Evolutionary conservation across 352 stramenopile genomes (phyloP).

Genomic region (Peronosclerospora sorghi): DNA sequence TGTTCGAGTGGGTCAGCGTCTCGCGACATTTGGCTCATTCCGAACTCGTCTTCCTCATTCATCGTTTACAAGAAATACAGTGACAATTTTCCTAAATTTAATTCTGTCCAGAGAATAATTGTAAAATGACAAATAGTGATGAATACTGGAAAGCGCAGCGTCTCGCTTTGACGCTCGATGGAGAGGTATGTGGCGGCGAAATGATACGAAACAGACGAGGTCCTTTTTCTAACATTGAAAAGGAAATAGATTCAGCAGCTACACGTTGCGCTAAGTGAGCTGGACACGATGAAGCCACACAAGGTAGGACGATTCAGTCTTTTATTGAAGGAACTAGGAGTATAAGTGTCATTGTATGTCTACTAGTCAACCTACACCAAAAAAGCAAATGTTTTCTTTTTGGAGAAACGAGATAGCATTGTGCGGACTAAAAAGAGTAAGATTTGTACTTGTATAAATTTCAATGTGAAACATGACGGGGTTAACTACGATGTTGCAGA

Average conservation of each 20-base stretch:
- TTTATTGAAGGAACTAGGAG: neutral
- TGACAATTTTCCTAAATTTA: no score
- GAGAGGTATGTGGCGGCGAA: conserved; percentile 11
- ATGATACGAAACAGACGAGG: neutral
- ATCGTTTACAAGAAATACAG: conserved; percentile 15
- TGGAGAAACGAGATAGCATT: conserved; percentile 55
- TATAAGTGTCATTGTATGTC: neutral
- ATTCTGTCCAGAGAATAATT: no score
- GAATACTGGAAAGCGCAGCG: conserved; percentile 41
- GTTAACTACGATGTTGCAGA: conserved; percentile 15
- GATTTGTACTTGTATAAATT: conserved; percentile 1
- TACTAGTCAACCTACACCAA: conserved; percentile 55
- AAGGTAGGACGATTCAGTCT: conserved; percentile 26
- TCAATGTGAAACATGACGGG: neutral
- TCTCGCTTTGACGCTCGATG: conserved; percentile 27
- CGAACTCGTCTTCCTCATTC: conserved; percentile 65
- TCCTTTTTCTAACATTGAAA: conserved; percentile 1
- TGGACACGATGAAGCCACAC: conserved; percentile 57
- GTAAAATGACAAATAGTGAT: no score
- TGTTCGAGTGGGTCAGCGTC: conserved; percentile 62
- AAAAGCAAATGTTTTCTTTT: conserved; percentile 62
- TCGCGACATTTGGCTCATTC: conserved; percentile 43
- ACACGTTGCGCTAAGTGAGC: conserved; percentile 58
- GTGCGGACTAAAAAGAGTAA: conserved; percentile 58
- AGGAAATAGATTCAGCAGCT: conserved; percentile 55